Conservation (phyloP, 371 early-diverging fungal genomes). For the Chytridium lagenaria region DNA sequence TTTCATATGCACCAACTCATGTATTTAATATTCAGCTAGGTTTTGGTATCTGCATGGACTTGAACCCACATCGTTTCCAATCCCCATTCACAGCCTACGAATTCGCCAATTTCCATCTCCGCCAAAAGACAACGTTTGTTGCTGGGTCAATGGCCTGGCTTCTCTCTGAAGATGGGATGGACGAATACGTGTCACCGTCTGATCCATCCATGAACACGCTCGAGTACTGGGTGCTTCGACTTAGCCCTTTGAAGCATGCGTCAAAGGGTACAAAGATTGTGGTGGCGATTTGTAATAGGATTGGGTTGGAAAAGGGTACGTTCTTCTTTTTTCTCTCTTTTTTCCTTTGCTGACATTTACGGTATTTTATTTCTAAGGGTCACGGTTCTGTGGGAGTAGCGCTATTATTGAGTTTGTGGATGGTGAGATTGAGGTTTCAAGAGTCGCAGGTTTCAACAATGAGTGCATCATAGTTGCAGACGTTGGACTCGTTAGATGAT, state of each 20-base stretch:
- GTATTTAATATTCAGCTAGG: conserved; percentile 67
- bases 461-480: conserved; percentile 53
- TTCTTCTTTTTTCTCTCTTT: conserved; percentile 5
- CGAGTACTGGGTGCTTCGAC: conserved; percentile 67
- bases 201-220: conserved; percentile 42
- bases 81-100: conserved; percentile 69
- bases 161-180: conserved; percentile 23
- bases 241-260: conserved; percentile 54
- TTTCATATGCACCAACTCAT: no score
- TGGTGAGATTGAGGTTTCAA: conserved; percentile 41
- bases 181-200: conserved; percentile 11
- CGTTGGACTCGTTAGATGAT: no score
- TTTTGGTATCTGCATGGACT: conserved; percentile 83
- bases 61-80: conserved; percentile 77
- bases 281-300: conserved; percentile 70
- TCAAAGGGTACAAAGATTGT: conserved; percentile 26
- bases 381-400: conserved; percentile 63
- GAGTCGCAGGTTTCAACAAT: conserved; percentile 42
- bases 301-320: conserved; percentile 66
- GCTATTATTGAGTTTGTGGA: conserved; percentile 53
- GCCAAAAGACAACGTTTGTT: conserved; percentile 57
- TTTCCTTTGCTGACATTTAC: neutral
- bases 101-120: conserved; percentile 68
- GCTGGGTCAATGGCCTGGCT: conserved; percentile 79
- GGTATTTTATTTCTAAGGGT: conserved; percentile 13